Evolutionary conservation across 1,284 basidiomycete genomes (phyloP).

Genomic region (Boletus mariae): DNA sequence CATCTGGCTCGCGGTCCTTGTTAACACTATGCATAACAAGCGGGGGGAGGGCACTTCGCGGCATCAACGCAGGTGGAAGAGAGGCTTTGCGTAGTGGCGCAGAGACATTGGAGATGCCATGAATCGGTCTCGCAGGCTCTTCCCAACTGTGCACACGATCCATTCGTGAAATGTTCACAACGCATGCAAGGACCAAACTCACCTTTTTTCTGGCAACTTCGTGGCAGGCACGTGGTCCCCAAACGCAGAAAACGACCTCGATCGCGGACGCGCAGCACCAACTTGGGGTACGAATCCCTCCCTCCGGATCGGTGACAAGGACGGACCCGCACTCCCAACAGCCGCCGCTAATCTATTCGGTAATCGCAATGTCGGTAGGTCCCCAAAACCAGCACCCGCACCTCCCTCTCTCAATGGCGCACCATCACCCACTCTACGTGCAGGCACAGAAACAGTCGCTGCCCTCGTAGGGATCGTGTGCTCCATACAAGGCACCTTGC

Average conservation of each 20-base stretch:
- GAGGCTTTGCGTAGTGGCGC: slow-evolving; percentile 6
- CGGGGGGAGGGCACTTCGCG: slow-evolving; percentile 19
- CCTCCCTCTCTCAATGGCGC: neutral
- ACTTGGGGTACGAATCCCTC: slow-evolving; percentile 61
- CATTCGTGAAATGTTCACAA: neutral
- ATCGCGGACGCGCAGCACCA: slow-evolving; percentile 54
- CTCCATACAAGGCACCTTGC: neutral
- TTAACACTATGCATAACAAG: slow-evolving; percentile 14
- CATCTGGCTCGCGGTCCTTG: slow-evolving; percentile 5
- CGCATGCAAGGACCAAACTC: neutral
- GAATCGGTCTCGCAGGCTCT: slow-evolving; percentile 18
- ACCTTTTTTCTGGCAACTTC: slow-evolving; percentile 20
- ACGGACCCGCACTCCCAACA: neutral
- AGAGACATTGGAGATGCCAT: neutral
- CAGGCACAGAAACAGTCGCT: slow-evolving; percentile 32
- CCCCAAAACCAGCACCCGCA: neutral
- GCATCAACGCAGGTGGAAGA: slow-evolving; percentile 23
- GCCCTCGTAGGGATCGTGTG: slow-evolving; percentile 24
- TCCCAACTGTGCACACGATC: slow-evolving; percentile 19
- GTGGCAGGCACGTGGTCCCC: slow-evolving; percentile 25
- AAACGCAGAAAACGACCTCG: slow-evolving; percentile 72
- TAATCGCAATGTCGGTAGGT: slow-evolving; percentile 7
- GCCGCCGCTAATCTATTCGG: slow-evolving; percentile 16
- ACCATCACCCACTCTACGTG: slow-evolving; percentile 14
- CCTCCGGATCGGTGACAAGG: slow-evolving; percentile 41